These are phyloP conservation scores for Chytridium lagenaria DNA, from an alignment of 371 early-diverging fungal species.

Conservation along the genomic window DNA sequence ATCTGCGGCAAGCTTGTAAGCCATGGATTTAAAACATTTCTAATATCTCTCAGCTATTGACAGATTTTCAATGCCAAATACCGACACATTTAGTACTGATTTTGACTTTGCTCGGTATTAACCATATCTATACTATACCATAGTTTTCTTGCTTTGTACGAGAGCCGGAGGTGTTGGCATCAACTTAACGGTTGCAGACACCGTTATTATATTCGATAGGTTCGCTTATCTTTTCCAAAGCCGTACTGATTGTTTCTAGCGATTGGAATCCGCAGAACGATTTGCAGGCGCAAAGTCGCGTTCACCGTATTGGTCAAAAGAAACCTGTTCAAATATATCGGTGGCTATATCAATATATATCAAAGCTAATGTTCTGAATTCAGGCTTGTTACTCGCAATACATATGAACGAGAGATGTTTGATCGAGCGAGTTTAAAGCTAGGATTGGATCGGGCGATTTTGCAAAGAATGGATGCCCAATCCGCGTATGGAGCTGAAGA, in stretches of 20 bases:
- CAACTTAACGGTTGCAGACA: constrained; percentile 99
- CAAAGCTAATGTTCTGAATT: constrained; percentile 43
- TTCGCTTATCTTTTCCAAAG: constrained; percentile 64
- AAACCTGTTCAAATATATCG: constrained; percentile 78
- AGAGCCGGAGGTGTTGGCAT: constrained; percentile 98
- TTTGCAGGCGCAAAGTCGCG: constrained; percentile 92
- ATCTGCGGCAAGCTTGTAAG: constrained; percentile 82
- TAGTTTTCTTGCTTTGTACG: constrained; percentile 73
- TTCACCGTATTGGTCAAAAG: constrained; percentile 96
- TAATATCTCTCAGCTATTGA: not conserved
- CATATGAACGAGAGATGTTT: constrained; percentile 97
- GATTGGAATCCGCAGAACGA: constrained; percentile 98
- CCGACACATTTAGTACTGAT: constrained; percentile 20
- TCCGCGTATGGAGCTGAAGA: constrained; percentile 40
- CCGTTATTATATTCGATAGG: constrained; percentile 98
- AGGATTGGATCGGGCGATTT: constrained; percentile 88
- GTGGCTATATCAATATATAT: constrained; percentile 4
- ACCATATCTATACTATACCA: no score
- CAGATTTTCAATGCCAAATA: not conserved
- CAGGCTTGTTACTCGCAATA: constrained; percentile 90
- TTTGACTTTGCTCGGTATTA: no score
- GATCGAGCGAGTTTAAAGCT: constrained; percentile 93
- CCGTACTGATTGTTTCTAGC: constrained; percentile 18
- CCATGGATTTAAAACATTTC: not conserved
- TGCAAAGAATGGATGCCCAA: constrained; percentile 75